phyloP scores from a whole-genome alignment of 441 rosid species.

The Rhodomyrtus psidioides region DNA sequence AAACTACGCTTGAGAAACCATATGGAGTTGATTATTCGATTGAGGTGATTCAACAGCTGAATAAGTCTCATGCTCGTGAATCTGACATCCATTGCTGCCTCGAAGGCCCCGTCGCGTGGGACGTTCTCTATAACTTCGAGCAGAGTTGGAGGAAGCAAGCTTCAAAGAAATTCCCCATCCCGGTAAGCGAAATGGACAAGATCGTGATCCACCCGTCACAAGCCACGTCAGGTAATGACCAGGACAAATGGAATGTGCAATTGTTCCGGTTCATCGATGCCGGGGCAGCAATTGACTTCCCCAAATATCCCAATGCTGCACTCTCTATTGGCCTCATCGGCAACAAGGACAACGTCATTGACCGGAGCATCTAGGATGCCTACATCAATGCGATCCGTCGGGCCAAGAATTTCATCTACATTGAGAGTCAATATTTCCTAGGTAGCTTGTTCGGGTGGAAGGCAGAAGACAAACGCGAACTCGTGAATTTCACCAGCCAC shows the following conservation, averaged over 20 bases:
- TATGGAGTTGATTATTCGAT: slow-evolving; percentile 5
- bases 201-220: neutral
- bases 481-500: too few relatives aligned
- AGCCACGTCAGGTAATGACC: neutral
- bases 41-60: slow-evolving; percentile 23
- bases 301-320: slow-evolving; percentile 15
- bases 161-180: neutral
- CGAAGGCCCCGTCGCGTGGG: slow-evolving; percentile 69
- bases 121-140: slow-evolving; percentile 50
- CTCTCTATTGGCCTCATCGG: slow-evolving; percentile 24
- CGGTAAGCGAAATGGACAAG: neutral
- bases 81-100: slow-evolving; percentile 48
- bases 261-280: slow-evolving; percentile 54
- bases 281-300: slow-evolving; percentile 31
- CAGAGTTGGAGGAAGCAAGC: slow-evolving; percentile 61
- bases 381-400: slow-evolving; percentile 51
- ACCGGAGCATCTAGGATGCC: slow-evolving; percentile 57
- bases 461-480: slow-evolving; percentile 6
- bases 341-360: slow-evolving; percentile 32
- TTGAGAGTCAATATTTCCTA: slow-evolving; percentile 57
- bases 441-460: slow-evolving; percentile 66
- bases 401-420: slow-evolving; percentile 50
- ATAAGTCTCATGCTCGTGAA: slow-evolving; percentile 20
- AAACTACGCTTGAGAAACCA: neutral
- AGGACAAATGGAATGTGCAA: slow-evolving; percentile 51